These are phyloP conservation scores for Trypethelium eluteriae DNA, from an alignment of 495 filamentous ascomycete species.

Conservation along the genomic window DNA sequence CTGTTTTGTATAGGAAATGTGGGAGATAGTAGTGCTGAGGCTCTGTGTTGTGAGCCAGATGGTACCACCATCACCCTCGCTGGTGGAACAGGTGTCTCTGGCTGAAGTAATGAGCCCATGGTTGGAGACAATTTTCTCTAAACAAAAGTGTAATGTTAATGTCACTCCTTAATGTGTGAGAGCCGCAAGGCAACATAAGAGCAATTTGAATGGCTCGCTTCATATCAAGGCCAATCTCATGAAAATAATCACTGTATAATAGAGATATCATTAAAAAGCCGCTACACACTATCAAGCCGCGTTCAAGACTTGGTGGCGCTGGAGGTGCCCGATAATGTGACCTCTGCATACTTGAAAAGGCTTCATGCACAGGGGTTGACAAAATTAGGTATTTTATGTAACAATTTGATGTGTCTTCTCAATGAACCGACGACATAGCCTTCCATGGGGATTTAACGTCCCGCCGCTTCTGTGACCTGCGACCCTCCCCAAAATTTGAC, in stretches of 20 bases:
- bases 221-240: not conserved
- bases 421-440: too few relatives aligned
- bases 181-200: not conserved
- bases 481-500: too few relatives aligned
- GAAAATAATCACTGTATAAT: not conserved
- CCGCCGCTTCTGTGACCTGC: too few relatives aligned
- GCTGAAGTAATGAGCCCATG: not conserved
- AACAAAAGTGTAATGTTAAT: not conserved
- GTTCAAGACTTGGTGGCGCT: too few relatives aligned
- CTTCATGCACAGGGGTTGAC: too few relatives aligned
- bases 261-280: not conserved
- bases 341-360: too few relatives aligned
- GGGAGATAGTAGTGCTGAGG: not conserved
- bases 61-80: not conserved
- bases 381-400: too few relatives aligned
- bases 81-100: slow-evolving; percentile 3
- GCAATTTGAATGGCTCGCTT: not conserved
- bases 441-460: too few relatives aligned
- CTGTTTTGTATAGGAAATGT: not conserved
- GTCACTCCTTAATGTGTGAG: not conserved
- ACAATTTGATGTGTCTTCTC: too few relatives aligned
- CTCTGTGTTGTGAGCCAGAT: not conserved
- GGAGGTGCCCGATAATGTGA: too few relatives aligned
- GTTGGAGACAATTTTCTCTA: not conserved
- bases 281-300: too few relatives aligned